These are phyloP conservation scores for Thelonectria rubi DNA, from an alignment of 2,329 filamentous ascomycete species.

Conservation along the genomic window DNA sequence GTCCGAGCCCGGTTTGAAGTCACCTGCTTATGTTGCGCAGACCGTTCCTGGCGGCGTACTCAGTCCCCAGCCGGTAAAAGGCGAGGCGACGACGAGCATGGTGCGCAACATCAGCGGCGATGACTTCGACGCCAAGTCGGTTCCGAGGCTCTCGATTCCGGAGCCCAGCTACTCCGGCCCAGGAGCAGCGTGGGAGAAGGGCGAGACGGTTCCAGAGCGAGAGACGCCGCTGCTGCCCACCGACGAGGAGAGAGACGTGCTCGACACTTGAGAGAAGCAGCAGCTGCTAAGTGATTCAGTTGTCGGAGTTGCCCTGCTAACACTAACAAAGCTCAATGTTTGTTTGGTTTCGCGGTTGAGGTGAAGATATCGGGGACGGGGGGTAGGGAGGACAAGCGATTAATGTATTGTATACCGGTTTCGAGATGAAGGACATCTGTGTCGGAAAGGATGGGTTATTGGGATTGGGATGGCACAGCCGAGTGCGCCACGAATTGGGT, in stretches of 20 bases:
- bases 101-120: constrained; percentile 45
- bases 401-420: constrained; percentile 36
- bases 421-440: constrained; percentile 25
- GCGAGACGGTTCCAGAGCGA: constrained; percentile 50
- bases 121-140: constrained; percentile 26
- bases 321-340: constrained; percentile 17
- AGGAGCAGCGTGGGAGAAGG: constrained; percentile 61
- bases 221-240: constrained; percentile 52
- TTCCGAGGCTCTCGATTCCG: constrained; percentile 44
- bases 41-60: constrained; percentile 43
- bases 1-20: constrained; percentile 52
- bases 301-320: constrained; percentile 14
- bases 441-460: constrained; percentile 27
- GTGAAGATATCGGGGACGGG: constrained; percentile 8
- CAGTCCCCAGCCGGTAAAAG: constrained; percentile 56
- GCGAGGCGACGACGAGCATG: constrained; percentile 47
- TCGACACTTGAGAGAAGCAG: constrained; percentile 47
- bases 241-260: constrained; percentile 53
- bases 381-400: constrained; percentile 31
- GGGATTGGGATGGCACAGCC: constrained; percentile 7
- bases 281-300: constrained; percentile 23
- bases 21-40: constrained; percentile 42
- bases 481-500: constrained; percentile 10
- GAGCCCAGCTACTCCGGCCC: constrained; percentile 61
- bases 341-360: constrained; percentile 10